These are phyloP conservation scores for Lyophyllum atratum DNA, from an alignment of 768 basidiomycete genomes.

Conservation along the genomic window DNA sequence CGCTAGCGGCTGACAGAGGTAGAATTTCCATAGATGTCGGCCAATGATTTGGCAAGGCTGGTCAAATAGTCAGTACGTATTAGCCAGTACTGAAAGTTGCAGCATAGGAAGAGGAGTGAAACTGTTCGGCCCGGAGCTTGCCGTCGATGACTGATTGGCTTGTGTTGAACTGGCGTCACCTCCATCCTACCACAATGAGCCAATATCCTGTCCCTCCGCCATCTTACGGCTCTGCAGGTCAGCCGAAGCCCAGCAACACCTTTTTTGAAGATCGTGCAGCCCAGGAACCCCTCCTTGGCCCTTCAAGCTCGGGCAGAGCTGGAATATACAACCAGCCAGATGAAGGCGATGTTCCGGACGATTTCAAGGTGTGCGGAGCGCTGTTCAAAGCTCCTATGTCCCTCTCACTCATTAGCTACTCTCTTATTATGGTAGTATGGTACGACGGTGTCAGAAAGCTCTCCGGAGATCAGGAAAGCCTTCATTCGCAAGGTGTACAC, in stretches of 20 bases:
- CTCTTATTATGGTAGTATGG: conserved; percentile 59
- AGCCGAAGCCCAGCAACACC: conserved; percentile 30
- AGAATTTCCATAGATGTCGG: too few species aligned
- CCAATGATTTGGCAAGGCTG: too few species aligned
- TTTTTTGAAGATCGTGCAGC: conserved; percentile 33
- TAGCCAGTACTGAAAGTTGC: too few species aligned
- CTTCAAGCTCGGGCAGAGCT: conserved; percentile 47
- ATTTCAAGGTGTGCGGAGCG: conserved; percentile 79
- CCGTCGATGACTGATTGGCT: conserved; percentile 10
- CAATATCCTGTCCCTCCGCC: conserved; percentile 65
- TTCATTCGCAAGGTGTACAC: conserved; percentile 93
- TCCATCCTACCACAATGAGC: conserved; percentile 49
- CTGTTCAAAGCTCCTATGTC: not conserved
- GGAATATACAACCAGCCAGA: conserved; percentile 77
- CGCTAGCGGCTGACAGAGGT: conserved; percentile 7
- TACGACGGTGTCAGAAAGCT: conserved; percentile 75
- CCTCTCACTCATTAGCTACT: not conserved
- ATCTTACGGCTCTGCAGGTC: conserved; percentile 50
- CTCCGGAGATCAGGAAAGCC: conserved; percentile 75
- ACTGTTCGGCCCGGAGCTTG: conserved; percentile 10
- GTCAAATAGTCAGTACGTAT: too few species aligned
- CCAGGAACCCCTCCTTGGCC: conserved; percentile 59
- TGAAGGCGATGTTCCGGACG: conserved; percentile 80
- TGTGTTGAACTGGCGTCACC: conserved; percentile 6
- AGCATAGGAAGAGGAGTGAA: too few species aligned